Conservation (phyloP, 2,329 filamentous ascomycete genomes). For the Leptosphaerulina australis region DNA sequence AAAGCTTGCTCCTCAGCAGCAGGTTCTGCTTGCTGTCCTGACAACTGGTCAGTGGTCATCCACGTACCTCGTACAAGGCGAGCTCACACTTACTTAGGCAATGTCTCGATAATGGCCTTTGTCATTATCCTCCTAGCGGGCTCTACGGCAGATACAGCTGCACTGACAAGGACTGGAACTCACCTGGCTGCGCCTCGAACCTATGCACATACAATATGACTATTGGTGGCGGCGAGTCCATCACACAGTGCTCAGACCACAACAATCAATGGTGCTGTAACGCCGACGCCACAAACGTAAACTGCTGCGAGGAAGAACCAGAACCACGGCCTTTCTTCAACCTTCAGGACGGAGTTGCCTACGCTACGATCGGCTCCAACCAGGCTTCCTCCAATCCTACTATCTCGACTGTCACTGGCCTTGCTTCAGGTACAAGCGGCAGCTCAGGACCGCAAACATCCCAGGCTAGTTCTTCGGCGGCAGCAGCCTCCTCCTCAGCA, state of each 20-base stretch:
- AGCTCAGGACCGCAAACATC: constrained; percentile 23
- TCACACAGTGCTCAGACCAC: constrained; percentile 43
- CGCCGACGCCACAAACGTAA: constrained; percentile 32
- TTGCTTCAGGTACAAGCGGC: constrained; percentile 23
- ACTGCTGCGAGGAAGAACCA: constrained; percentile 44
- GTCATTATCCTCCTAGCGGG: constrained; percentile 35
- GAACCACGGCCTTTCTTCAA: constrained; percentile 42
- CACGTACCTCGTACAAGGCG: too few relatives aligned
- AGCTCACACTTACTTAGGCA: constrained; percentile 8
- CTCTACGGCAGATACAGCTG: constrained; percentile 45
- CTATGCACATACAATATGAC: constrained; percentile 42
- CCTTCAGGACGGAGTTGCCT: constrained; percentile 39
- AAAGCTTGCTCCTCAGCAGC: constrained; percentile 43
- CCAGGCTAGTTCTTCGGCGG: constrained; percentile 17
- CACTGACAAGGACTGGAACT: constrained; percentile 44
- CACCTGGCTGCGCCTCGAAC: constrained; percentile 41
- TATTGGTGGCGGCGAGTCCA: constrained; percentile 37
- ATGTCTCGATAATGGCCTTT: constrained; percentile 48
- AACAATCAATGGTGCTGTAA: constrained; percentile 47
- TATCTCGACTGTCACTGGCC: constrained; percentile 37
- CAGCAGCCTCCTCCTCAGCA: constrained; percentile 12
- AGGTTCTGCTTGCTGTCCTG: constrained; percentile 46
- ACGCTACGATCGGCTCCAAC: constrained; percentile 41
- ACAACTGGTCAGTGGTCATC: constrained; percentile 30
- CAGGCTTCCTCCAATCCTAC: constrained; percentile 24